phyloP scores from a whole-genome alignment of 2,329 filamentous ascomycete species.

The Colletotrichum sublineola region DNA sequence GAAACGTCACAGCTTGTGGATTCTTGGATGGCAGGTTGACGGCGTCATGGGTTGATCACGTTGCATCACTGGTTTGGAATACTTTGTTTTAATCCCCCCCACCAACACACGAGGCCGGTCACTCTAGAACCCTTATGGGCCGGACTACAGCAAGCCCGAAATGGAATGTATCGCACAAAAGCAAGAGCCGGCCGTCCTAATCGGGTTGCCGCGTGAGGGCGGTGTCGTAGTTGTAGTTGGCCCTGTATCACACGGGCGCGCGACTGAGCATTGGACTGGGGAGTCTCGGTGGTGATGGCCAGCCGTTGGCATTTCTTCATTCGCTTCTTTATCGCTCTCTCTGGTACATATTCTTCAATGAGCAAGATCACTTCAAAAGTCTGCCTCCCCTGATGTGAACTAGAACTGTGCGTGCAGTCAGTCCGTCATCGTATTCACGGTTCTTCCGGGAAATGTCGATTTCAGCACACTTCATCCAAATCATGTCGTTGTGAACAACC shows the following conservation, averaged over 20 bases:
- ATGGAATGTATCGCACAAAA: constrained; percentile 12
- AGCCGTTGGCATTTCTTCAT: constrained; percentile 25
- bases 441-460: not conserved
- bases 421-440: not conserved
- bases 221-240: constrained; percentile 25
- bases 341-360: constrained; percentile 39
- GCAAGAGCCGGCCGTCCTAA: constrained; percentile 14
- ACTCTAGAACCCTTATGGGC: not conserved
- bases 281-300: constrained; percentile 28
- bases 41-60: constrained; percentile 35
- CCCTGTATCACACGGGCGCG: constrained; percentile 19
- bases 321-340: constrained; percentile 39
- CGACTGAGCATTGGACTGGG: constrained; percentile 41
- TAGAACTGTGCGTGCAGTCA: not conserved
- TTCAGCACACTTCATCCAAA: not conserved
- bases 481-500: constrained; percentile 5
- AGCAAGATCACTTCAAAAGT: constrained; percentile 2
- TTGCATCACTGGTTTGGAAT: constrained; percentile 33
- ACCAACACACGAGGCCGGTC: not conserved
- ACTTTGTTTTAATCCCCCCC: constrained; percentile 29
- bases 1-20: constrained; percentile 30
- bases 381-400: not conserved
- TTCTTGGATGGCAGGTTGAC: constrained; percentile 25
- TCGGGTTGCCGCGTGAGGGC: constrained; percentile 20
- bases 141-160: constrained; percentile 16